Evolutionary conservation across 257 asterid species (phyloP).

Genomic region (Solanum megistacrolobum): DNA sequence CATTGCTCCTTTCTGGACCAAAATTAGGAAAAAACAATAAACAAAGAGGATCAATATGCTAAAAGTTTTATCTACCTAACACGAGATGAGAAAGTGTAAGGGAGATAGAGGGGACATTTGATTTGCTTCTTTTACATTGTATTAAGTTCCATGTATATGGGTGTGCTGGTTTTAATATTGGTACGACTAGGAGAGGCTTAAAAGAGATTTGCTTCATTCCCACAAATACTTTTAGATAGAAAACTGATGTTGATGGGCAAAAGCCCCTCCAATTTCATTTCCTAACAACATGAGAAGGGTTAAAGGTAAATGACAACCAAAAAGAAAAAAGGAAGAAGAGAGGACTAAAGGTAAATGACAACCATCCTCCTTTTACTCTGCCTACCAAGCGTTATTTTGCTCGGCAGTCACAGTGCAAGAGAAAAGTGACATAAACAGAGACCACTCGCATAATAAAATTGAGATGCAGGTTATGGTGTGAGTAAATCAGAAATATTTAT

Average conservation of each 20-base stretch:
- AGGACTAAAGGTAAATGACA: neutral
- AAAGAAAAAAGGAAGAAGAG: neutral
- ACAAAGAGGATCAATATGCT: neutral
- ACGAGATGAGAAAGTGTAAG: neutral
- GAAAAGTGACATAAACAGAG: neutral
- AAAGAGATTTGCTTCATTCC: neutral
- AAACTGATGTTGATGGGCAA: neutral
- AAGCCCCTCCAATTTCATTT: neutral
- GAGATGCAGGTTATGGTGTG: neutral
- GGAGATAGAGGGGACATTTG: neutral
- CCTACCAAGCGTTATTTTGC: neutral
- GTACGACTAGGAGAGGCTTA: neutral
- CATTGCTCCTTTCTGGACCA: conserved; percentile 89
- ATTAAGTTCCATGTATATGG: neutral
- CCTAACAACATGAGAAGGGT: neutral
- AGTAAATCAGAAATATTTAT: neutral
- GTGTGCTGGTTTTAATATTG: neutral
- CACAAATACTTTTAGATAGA: neutral
- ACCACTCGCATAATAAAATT: neutral
- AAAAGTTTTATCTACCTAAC: neutral
- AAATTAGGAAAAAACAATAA: neutral
- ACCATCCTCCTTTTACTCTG: neutral
- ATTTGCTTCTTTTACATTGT: neutral
- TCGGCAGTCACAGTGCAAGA: neutral
- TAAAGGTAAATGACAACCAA: neutral